Evolutionary conservation across 2,329 filamentous ascomycete species (phyloP), one percentile per base, ranked within the genome.

Genomic region (Ascochyta fabae): DNA sequence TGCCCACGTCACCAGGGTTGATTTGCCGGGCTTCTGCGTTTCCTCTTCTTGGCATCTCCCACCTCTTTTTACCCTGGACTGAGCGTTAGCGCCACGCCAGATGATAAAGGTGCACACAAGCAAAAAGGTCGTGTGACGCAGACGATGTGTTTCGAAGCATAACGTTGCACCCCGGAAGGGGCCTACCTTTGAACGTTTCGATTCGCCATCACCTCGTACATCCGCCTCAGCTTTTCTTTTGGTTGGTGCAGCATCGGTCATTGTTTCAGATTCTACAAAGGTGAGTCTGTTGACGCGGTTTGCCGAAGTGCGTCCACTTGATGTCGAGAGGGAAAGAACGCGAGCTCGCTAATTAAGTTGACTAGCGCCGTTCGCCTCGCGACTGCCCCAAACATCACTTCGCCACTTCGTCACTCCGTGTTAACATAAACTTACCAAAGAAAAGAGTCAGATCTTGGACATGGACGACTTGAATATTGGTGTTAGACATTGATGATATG

Each of bases 1-100:
- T 86, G 5, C 90, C 90, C 48, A 82, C 79, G 67, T 92, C 88
- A 5, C 89, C 89, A 5, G 88, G 79, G 64, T 90, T 84, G 43
- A 92, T 81, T 31, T 64, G 64, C 12, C 69, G 71, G 43, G 50
- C 59, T 44, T 75, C 68, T 31, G 66, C 63, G 26, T 62, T 68
- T 12, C 72, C 66, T 59, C 66, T 73, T 49, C 71, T 71, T 35
- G 77, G 76, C 56, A 73, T 71, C 19, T 70, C 73, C 79, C 79
- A 80, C 64, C 77, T 73, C 67, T 76, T 80, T 67, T 77, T 80
- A 15, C 71, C 73, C 77, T 79, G 46, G 22, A 10, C 6, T 40
- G 33, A 49, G 10, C 35, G 50, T 71, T 53, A 72, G 66, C 34
- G 58, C 34, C 7, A 54, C 48, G 40, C 52, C 35, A 22, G 34